Percentiles rank a stretch among this genome's conserved stretches.
phyloP scores from a whole-genome alignment of 495 filamentous ascomycete species.

The Penicillium soppii region DNA sequence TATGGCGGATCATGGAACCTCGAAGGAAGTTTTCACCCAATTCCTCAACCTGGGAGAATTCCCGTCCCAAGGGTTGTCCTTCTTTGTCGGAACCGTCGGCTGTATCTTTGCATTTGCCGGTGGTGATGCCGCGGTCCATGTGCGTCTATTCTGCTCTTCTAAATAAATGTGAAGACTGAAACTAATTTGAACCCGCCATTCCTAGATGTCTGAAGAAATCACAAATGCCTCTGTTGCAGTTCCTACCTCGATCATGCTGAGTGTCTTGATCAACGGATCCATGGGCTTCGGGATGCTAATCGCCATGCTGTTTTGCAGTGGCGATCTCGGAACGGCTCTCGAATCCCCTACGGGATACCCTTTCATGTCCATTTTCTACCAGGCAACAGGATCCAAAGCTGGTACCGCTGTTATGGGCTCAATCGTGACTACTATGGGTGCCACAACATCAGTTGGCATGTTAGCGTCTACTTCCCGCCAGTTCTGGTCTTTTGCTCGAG shows the following conservation, averaged over 20 bases:
- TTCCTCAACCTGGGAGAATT: conserved; percentile 49
- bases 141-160: conserved; percentile 15
- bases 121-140: conserved; percentile 42
- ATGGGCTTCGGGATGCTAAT: conserved; percentile 52
- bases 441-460: conserved; percentile 43
- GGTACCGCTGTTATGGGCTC: conserved; percentile 46
- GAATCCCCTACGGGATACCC: conserved; percentile 41
- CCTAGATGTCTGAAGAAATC: conserved; percentile 56
- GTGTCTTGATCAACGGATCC: conserved; percentile 47
- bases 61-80: conserved; percentile 40
- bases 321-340: conserved; percentile 40
- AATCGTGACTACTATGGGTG: conserved; percentile 41
- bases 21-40: conserved; percentile 43
- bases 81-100: conserved; percentile 44
- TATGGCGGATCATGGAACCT: conserved; percentile 40
- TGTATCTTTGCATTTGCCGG: conserved; percentile 44
- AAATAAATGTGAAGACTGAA: too few relatives aligned
- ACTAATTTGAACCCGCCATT: background rate
- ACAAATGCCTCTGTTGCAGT: conserved; percentile 44
- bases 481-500: conserved; percentile 56
- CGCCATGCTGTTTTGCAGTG: conserved; percentile 47
- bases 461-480: conserved; percentile 51
- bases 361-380: conserved; percentile 51
- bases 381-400: conserved; percentile 36
- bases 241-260: conserved; percentile 46